Conservation (phyloP, 768 basidiomycete genomes). For the Russula compacta region DNA sequence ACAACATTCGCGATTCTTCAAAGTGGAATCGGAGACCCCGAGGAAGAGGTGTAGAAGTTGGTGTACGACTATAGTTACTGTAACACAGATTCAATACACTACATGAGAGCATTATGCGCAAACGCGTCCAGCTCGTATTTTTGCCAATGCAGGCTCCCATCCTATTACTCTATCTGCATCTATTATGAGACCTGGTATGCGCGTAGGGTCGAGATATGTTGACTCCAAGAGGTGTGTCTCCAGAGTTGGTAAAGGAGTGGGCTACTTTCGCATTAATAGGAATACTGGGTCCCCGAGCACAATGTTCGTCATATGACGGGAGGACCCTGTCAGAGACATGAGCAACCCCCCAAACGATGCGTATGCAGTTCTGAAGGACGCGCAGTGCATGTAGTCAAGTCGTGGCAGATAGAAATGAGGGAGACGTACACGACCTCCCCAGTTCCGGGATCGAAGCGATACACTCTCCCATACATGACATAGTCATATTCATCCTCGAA, state of each 20-base stretch:
- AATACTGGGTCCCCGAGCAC: constrained; percentile 92
- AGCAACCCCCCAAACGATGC: constrained; percentile 94
- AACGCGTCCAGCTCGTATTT: background rate
- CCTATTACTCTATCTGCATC: background rate
- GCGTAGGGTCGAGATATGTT: background rate
- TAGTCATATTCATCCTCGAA: constrained; percentile 96
- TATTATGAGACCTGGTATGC: background rate
- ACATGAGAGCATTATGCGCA: background rate
- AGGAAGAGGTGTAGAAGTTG: constrained; percentile 56
- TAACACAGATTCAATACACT: background rate
- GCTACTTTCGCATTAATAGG: constrained; percentile 62
- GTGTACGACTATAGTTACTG: background rate
- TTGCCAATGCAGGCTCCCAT: background rate
- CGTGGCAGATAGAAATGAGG: background rate
- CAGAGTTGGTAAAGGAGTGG: background rate
- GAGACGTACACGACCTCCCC: constrained; percentile 76
- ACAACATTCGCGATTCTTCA: constrained; percentile 89
- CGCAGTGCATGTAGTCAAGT: constrained; percentile 15
- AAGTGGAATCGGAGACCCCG: constrained; percentile 90
- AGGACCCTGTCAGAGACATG: constrained; percentile 88
- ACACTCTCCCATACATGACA: constrained; percentile 99
- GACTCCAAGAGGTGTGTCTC: background rate
- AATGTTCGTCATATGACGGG: constrained; percentile 84
- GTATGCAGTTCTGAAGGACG: constrained; percentile 70
- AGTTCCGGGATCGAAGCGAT: constrained; percentile 88